Conservation (phyloP, 768 basidiomycete species). For the Pisolithus sp. region DNA sequence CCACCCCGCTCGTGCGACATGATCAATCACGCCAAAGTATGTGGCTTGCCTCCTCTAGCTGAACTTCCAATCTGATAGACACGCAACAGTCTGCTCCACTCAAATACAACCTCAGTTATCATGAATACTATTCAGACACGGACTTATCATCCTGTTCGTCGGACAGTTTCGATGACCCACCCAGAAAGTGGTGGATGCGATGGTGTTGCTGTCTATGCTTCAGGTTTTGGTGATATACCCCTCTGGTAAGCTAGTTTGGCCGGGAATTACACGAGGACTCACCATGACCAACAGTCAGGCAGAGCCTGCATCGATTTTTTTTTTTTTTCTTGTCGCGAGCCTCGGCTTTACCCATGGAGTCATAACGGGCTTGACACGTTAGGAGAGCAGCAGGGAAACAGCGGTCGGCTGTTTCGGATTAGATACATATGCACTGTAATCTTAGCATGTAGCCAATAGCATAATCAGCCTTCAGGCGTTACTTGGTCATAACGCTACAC, state of each 20-base stretch:
- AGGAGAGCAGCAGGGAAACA: no score
- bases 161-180: slow-evolving; percentile 18
- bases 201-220: slow-evolving; percentile 15
- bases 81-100: slow-evolving; percentile 4
- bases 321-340: not conserved
- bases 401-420: not conserved
- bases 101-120: slow-evolving; percentile 7
- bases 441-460: not conserved
- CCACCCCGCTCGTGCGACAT: not conserved
- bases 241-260: not conserved
- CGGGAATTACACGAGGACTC: not conserved
- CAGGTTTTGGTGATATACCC: slow-evolving; percentile 16
- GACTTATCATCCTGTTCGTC: slow-evolving; percentile 19
- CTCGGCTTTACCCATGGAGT: not conserved
- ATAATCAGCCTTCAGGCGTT: not conserved
- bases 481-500: not conserved
- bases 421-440: not conserved
- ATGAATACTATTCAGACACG: slow-evolving; percentile 20
- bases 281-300: not conserved
- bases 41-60: not conserved
- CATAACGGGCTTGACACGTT: not conserved
- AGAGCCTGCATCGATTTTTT: not conserved
- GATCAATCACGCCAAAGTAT: not conserved
- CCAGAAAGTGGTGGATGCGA: slow-evolving; percentile 16
- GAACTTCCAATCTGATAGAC: not conserved